These are phyloP conservation scores for Suillus clintonianus DNA, from an alignment of 768 basidiomycete genomes.

Conservation along the genomic window DNA sequence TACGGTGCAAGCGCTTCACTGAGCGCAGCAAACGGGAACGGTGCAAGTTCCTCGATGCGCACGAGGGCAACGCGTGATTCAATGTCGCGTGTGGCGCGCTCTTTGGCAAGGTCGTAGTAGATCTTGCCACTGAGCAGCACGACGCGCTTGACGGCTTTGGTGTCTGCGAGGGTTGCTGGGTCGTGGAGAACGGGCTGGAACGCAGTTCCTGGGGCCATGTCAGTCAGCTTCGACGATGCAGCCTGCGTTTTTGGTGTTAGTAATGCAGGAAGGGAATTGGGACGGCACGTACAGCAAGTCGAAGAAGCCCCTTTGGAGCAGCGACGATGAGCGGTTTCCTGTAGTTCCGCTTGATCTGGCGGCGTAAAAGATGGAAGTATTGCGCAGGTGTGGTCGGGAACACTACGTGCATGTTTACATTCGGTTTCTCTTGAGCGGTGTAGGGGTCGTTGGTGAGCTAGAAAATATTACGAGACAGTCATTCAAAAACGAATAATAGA, in stretches of 20 bases:
- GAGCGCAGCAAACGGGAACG: constrained; percentile 77
- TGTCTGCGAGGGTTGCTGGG: constrained; percentile 25
- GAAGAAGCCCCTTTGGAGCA: constrained; percentile 80
- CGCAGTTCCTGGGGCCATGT: constrained; percentile 55
- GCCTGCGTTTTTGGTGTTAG: constrained; percentile 44
- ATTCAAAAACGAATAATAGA: neutral
- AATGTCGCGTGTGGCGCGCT: constrained; percentile 52
- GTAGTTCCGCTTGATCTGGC: constrained; percentile 84
- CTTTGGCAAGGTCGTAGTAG: constrained; percentile 83
- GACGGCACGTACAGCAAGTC: constrained; percentile 60
- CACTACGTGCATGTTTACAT: constrained; percentile 82
- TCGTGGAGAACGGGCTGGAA: constrained; percentile 76
- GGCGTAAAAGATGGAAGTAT: constrained; percentile 89
- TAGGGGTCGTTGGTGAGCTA: constrained; percentile 81
- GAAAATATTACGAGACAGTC: neutral
- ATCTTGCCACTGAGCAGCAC: constrained; percentile 80
- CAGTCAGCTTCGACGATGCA: constrained; percentile 66
- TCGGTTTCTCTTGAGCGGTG: constrained; percentile 26
- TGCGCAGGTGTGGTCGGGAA: constrained; percentile 91
- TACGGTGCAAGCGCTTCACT: constrained; percentile 49
- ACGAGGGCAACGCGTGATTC: constrained; percentile 62
- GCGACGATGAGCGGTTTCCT: constrained; percentile 86
- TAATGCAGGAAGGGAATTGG: neutral
- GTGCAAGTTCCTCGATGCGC: constrained; percentile 83
- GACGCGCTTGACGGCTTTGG: constrained; percentile 54